Evolutionary conservation across 345 rosid genomes (phyloP), one percentile per base, ranked within the genome.

Genomic region (Syzygium aromaticum): DNA sequence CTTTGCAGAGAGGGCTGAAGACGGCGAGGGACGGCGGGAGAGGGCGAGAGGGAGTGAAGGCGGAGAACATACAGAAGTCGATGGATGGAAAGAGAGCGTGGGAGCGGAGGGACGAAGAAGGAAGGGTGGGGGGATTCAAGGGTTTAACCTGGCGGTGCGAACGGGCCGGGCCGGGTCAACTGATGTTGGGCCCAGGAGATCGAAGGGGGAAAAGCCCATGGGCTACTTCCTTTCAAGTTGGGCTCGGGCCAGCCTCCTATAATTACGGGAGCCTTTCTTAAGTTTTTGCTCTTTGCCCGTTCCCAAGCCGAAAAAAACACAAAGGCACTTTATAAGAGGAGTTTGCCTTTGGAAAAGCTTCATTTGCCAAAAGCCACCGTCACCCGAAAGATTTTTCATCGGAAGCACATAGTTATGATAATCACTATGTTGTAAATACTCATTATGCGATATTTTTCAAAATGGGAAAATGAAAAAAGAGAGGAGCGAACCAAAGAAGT

Each of bases 1-100:
- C 49, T 40, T 94, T 28, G 96, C 94, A 82, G 96, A 93, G 16
- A 94, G 95, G 13, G 92, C 94, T 95, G 97, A 25, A 95, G 94
- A 30, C 96, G 84, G 54, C 84, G 49, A 67, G 78, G 30, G 30
- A 28, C 23, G 61, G 57, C 61, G 27, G 43, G 59, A 27, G n/a
- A 52, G n/a, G 33, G 52, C n/a, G 77, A 43, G 38, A 43, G 78
- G 9, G 40, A 3, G 22, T 2, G 82, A n/a, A 16, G 51, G 80
- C 30, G 40, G 25, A 46, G 30, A 52, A 51, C 25, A 86, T 46
- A 22, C 49, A 51, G 51, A 56, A 8, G 43, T 56, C 61, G 27
- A 9, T 8, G 56, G 86, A 14, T 7, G 30, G 80, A 40, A 80
- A 63, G 21, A 63, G 77, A 28, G 77, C 15, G 73, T 19, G 8